Conservation (phyloP, 73 alveolate species). For the Paramecium primaurelia region DNA sequence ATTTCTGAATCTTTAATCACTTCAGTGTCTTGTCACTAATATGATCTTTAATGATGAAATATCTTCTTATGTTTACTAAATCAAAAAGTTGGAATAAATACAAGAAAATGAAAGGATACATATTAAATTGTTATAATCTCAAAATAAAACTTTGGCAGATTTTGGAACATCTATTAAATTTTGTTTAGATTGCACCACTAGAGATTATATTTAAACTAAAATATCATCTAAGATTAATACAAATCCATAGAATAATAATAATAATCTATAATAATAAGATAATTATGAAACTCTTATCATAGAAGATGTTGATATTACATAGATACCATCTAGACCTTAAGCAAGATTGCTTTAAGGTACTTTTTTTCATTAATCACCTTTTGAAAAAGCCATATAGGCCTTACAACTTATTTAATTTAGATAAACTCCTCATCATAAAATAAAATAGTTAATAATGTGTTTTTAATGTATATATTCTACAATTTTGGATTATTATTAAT, state of each 20-base stretch:
- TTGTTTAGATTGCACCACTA: background rate
- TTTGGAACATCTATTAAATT: background rate
- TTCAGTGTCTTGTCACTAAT: background rate
- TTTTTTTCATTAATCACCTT: background rate
- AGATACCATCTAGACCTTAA: background rate
- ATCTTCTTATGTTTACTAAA: background rate
- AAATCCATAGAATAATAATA: background rate
- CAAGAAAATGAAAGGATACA: background rate
- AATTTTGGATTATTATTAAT: background rate
- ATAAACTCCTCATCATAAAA: background rate
- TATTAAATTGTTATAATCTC: background rate
- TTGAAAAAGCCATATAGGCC: background rate
- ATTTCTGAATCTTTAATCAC: background rate
- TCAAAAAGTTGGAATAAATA: background rate
- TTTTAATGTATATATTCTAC: background rate
- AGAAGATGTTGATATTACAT: background rate
- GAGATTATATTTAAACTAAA: background rate
- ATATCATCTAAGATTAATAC: background rate
- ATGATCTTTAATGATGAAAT: background rate
- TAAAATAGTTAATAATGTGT: background rate
- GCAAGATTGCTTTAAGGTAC: background rate
- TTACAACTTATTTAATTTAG: background rate
- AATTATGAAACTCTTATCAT: background rate
- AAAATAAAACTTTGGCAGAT: background rate
- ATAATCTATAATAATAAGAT: background rate